phyloP scores from a whole-genome alignment of 176 grass and related monocot genomes.

The Musa beccarii region DNA sequence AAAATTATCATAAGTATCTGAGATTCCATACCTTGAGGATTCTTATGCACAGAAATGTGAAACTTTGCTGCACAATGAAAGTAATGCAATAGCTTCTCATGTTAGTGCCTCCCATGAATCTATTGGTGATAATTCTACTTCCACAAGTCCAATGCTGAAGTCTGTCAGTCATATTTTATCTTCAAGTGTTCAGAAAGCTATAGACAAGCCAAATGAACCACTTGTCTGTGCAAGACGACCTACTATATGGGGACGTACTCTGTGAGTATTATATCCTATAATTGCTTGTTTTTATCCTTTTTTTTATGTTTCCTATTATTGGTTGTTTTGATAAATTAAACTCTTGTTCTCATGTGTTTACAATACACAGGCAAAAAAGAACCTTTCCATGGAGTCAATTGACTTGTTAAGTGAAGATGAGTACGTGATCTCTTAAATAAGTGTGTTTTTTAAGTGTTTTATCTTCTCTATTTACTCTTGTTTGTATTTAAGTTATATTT shows the following conservation, averaged over 20 bases:
- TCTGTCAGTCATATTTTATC: slow-evolving; percentile 28
- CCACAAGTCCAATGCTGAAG: slow-evolving; percentile 27
- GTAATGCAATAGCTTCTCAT: background rate
- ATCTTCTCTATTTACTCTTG: background rate
- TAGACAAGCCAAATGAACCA: slow-evolving; percentile 36
- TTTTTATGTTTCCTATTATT: background rate
- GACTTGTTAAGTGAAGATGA: slow-evolving; percentile 73
- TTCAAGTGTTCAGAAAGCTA: slow-evolving; percentile 25
- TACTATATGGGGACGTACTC: slow-evolving; percentile 88
- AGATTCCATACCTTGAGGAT: background rate
- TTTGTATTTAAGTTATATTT: background rate
- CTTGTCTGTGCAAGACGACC: slow-evolving; percentile 22
- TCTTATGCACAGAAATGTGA: slow-evolving; percentile 8
- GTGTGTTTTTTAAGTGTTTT: background rate
- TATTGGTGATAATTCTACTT: slow-evolving; percentile 3
- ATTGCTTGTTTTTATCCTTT: background rate
- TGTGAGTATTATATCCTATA: slow-evolving; percentile 33
- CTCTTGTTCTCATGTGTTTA: slow-evolving; percentile 1
- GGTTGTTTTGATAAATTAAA: background rate
- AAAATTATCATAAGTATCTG: slow-evolving; percentile 19
- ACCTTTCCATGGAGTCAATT: slow-evolving; percentile 69
- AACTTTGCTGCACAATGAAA: slow-evolving; percentile 12
- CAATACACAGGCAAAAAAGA: slow-evolving; percentile 74
- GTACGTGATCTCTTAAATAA: slow-evolving; percentile 39
- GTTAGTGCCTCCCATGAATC: slow-evolving; percentile 29